Percentiles rank a stretch among this genome's conserved stretches.
phyloP scores from a whole-genome alignment of 352 stramenopile genomes.

The Globisporangium nunn region DNA sequence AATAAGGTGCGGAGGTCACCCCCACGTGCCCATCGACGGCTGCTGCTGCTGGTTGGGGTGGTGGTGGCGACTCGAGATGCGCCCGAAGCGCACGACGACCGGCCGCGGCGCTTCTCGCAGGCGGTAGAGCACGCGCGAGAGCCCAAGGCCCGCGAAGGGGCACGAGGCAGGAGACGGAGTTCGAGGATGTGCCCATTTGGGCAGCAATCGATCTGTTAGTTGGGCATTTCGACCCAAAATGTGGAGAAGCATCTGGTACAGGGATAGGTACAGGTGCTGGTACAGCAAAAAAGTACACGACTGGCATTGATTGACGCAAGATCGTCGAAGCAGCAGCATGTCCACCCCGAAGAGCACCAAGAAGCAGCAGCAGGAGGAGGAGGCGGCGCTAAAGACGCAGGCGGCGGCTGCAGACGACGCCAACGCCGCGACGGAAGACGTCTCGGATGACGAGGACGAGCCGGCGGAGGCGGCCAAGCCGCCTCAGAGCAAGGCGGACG shows the following conservation, averaged over 20 bases:
- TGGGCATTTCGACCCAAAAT: too few relatives aligned
- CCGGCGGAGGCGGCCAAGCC: conserved; percentile 28
- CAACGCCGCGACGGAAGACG: conserved; percentile 13
- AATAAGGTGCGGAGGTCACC: conserved; percentile 8
- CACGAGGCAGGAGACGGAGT: too few relatives aligned
- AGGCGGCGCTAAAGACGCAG: too few relatives aligned
- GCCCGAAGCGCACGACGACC: conserved; percentile 77
- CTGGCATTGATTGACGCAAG: too few relatives aligned
- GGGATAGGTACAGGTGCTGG: too few relatives aligned
- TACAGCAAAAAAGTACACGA: too few relatives aligned
- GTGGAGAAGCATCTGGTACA: too few relatives aligned
- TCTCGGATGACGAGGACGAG: conserved; percentile 51
- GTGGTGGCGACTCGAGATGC: conserved; percentile 26
- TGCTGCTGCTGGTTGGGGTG: conserved; percentile 5
- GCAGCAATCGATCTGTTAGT: too few relatives aligned
- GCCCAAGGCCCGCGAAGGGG: conserved; percentile 41
- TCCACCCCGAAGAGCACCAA: too few relatives aligned
- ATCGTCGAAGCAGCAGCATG: too few relatives aligned
- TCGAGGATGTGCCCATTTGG: too few relatives aligned
- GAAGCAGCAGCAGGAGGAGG: too few relatives aligned
- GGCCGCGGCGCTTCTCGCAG: conserved; percentile 70
- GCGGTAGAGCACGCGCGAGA: conserved; percentile 69
- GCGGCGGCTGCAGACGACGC: neutral
- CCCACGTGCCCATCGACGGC: conserved; percentile 33
- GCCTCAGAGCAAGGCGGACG: conserved; percentile 75